A percentile compares a stretch with the other conserved stretches of the same genome.
These are phyloP conservation scores for Drechslera avenae DNA, from an alignment of 2,329 filamentous ascomycete species.

Conservation along the genomic window DNA sequence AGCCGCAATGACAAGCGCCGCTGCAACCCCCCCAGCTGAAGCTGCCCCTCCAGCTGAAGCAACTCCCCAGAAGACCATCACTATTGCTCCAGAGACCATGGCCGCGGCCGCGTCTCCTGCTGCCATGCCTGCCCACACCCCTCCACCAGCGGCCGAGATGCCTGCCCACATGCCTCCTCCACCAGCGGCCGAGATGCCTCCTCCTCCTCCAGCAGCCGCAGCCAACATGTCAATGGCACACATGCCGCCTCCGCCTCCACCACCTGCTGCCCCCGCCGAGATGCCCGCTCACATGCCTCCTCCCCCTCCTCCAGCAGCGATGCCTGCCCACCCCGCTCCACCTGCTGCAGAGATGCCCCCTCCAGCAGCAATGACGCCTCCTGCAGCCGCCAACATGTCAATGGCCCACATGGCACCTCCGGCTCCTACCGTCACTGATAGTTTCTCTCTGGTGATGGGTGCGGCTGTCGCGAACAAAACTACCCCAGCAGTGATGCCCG, in stretches of 20 bases:
- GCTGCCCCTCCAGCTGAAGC: constrained; percentile 9
- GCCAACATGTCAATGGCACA: too few species aligned
- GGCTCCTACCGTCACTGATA: constrained; percentile 11
- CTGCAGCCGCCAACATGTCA: background rate
- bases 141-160: background rate
- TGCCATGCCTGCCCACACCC: constrained; percentile 1
- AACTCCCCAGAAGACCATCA: constrained; percentile 9
- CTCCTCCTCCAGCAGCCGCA: background rate
- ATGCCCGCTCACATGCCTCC: constrained; percentile 1
- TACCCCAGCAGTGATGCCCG: too few species aligned
- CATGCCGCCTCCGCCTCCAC: background rate
- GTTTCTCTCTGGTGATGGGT: constrained; percentile 15
- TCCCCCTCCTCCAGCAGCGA: background rate
- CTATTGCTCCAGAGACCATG: constrained; percentile 4
- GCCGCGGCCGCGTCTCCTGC: constrained; percentile 1
- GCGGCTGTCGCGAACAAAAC: background rate
- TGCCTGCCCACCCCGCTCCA: background rate
- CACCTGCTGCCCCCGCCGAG: constrained; percentile 1
- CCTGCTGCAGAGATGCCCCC: constrained; percentile 4
- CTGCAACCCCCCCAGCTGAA: constrained; percentile 4
- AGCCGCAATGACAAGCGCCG: constrained; percentile 5
- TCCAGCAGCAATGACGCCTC: constrained; percentile 1
- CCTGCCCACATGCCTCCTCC: background rate
- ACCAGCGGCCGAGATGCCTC: background rate
- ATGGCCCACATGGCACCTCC: constrained; percentile 7